Evolutionary conservation across 805 yeast species (phyloP), one percentile per base, ranked within the genome.

Genomic region (Komagataella phaffii): DNA sequence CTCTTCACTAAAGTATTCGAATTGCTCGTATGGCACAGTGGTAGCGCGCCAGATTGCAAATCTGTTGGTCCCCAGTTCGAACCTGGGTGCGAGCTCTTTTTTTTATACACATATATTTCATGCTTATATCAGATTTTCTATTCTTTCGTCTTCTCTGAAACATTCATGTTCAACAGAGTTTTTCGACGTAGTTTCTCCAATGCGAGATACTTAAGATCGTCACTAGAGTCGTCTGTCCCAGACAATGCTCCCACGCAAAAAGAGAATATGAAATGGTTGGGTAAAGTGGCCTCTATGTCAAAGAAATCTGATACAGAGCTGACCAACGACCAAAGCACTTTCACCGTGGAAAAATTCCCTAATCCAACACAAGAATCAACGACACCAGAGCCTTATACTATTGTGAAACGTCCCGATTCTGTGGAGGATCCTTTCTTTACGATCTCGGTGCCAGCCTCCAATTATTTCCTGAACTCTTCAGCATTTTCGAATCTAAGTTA

Each of bases 1-100:
- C 8, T 45, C 24, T 45, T 3, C n/a, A n/a, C 24, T 45, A 18
- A 6, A 6, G 6, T 5, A n/a, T 6, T 17, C 24, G 14, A n/a
- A 40, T 21, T 17, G 53, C 51, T 51, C 51, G 53, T 51, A 48
- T 86, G 89, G 95, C 93, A 89, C 90, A 86, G 93, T 82, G 93
- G 95, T 85, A 86, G 91, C 90, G 95, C 93, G 85, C 89, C 88
- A 83, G 95, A 87, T 87, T 87, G 95, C 95, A 87, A 86, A 85
- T 87, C 95, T 85, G 86, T 82, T 85, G 95, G 96, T 87, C 93
- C 89, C 83, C 80, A 83, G 95, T 87, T 87, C 96, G 82, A 87
- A 67, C 81, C 96, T 83, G 95, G 83, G 88, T 77, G 82, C 83
- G 79, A 82, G 88, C 93, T 84, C 55, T 50, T 55, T 61, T 68